Conservation (phyloP, 2,329 filamentous ascomycete genomes). For the Incumbomyces lentus region DNA sequence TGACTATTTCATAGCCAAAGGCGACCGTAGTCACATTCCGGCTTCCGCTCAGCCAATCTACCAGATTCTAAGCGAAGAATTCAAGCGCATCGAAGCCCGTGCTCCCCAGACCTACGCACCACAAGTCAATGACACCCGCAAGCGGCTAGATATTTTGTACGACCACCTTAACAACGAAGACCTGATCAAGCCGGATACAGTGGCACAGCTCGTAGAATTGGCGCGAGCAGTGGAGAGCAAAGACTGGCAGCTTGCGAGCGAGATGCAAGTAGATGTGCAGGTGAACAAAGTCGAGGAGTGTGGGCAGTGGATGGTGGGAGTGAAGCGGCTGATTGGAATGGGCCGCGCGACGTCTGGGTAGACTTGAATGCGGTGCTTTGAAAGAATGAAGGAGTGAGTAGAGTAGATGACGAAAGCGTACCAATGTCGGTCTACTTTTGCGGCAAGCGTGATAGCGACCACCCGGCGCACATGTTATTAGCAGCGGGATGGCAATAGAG, state of each 20-base stretch:
- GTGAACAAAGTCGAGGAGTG: constrained; percentile 69
- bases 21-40: constrained; percentile 85
- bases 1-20: constrained; percentile 41
- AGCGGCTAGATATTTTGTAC: constrained; percentile 84
- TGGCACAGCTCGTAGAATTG: constrained; percentile 38
- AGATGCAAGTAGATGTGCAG: constrained; percentile 64
- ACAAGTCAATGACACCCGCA: constrained; percentile 89
- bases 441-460: no score
- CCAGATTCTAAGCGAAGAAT: constrained; percentile 69
- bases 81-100: constrained; percentile 76
- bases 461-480: no score
- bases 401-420: not conserved
- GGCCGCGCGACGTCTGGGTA: constrained; percentile 52
- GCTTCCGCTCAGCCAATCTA: constrained; percentile 64
- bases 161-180: constrained; percentile 96
- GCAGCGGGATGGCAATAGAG: no score
- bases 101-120: constrained; percentile 78
- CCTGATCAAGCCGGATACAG: constrained; percentile 64
- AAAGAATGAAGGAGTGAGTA: not conserved
- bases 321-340: constrained; percentile 70
- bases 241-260: constrained; percentile 58
- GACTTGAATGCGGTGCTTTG: not conserved
- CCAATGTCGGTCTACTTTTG: no score
- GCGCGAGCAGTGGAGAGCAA: constrained; percentile 56
- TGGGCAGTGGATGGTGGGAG: constrained; percentile 77